Conservation (phyloP, 805 yeast species). For the Vanderwaltozyma polyspora region DNA sequence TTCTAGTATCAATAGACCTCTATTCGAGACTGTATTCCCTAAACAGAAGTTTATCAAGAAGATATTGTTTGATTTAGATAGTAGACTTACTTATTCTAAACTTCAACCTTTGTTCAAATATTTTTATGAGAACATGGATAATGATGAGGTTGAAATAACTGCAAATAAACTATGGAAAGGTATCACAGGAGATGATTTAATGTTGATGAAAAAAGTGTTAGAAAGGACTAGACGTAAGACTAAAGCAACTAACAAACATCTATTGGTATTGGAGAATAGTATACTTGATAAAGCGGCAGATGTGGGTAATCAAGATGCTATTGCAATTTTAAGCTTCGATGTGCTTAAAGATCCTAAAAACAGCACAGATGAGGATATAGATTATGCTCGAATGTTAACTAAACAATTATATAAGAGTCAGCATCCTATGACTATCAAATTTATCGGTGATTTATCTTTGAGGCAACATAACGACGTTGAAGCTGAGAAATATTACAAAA, state of each 20-base stretch:
- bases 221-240: constrained; percentile 51
- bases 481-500: constrained; percentile 49
- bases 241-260: constrained; percentile 43
- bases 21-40: constrained; percentile 43
- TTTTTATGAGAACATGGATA: constrained; percentile 32
- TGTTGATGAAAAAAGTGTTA: constrained; percentile 57
- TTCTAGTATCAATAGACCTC: constrained; percentile 21
- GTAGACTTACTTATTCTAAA: constrained; percentile 42
- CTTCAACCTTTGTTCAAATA: constrained; percentile 42
- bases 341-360: constrained; percentile 31
- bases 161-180: neutral
- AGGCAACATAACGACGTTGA: constrained; percentile 36
- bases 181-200: constrained; percentile 33
- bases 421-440: constrained; percentile 67
- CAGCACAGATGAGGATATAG: constrained; percentile 34
- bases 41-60: constrained; percentile 44
- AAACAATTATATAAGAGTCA: constrained; percentile 42
- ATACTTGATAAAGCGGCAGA: constrained; percentile 79
- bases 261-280: constrained; percentile 50
- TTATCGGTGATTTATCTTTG: constrained; percentile 67
- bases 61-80: constrained; percentile 55
- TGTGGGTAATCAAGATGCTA: constrained; percentile 70
- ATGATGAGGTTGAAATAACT: constrained; percentile 7
- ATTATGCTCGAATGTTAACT: constrained; percentile 52
- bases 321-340: constrained; percentile 59